Evolutionary conservation across 306 rosid species (phyloP).

Genomic region (Casuarina cunninghamiana): DNA sequence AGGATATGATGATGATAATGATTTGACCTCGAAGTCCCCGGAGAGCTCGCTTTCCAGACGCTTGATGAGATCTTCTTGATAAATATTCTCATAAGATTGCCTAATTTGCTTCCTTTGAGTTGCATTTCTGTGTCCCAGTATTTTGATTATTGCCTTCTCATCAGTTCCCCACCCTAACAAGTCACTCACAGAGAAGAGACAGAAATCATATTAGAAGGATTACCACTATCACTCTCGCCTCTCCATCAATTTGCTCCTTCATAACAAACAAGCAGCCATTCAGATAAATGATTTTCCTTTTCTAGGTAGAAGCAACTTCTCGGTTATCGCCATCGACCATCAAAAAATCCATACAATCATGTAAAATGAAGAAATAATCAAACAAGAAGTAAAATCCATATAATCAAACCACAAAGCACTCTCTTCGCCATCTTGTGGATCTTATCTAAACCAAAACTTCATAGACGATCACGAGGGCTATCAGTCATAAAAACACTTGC

Average conservation of each 20-base stretch:
- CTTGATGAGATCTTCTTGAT: conserved; percentile 74
- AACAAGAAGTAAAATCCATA: too few species aligned
- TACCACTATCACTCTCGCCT: too few species aligned
- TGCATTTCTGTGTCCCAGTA: conserved; percentile 65
- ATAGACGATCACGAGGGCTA: too few species aligned
- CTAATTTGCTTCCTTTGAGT: conserved; percentile 66
- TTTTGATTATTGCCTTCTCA: conserved; percentile 62
- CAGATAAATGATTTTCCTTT: too few species aligned
- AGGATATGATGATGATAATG: neutral
- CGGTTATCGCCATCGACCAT: too few species aligned
- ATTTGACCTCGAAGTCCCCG: conserved; percentile 73
- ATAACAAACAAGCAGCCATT: neutral
- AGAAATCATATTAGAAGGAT: neutral
- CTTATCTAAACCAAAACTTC: too few species aligned
- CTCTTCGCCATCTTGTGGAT: too few species aligned
- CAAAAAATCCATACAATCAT: too few species aligned
- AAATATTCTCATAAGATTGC: conserved; percentile 57
- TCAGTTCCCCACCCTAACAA: conserved; percentile 81
- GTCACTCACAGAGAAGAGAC: neutral
- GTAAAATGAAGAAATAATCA: too few species aligned
- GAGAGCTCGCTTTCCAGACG: conserved; percentile 85
- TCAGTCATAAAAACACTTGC: neutral
- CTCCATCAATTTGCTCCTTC: neutral
- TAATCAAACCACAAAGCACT: neutral
- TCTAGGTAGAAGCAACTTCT: too few species aligned